Base-by-base conservation (phyloP, 345 rosid species). In the Carallia brachiata region DNA sequence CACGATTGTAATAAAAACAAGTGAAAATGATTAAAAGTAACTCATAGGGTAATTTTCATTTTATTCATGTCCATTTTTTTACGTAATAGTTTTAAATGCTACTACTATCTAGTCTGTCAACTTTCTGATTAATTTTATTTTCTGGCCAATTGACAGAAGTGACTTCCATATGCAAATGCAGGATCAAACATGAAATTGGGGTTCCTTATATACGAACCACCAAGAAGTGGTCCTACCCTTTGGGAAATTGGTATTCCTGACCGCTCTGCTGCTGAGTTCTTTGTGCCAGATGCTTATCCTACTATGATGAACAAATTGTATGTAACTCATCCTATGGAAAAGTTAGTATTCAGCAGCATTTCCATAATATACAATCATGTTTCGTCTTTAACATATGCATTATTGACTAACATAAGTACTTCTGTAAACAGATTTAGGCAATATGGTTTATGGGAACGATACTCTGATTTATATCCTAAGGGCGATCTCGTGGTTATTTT, bases 241-340 rank as follows among this genome's bases (percentile, higher is more conserved):
- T 95, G 97, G 97, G 96, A 92, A 84, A 95, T 95, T 2, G 97
- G 97, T 17, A 27, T 74, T 68, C 91, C 97, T 1, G 90, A 95
- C 52, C 88, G 97, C 19, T 80, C 78, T 1, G 98, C 97, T 7
- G 82, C 83, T 8, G 98, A 94, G 58, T 94, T 85, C 75, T 84
- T 63, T 52, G 78, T 91, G 63, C 97, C 98, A 1, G 81, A 87
- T 31, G 79, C 97, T 7, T 67, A 85, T 32, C 96, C 92, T 1
- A 70, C 74, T 2, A 83, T 87, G 59, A 23, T 54, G 34, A 95
- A 90, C 71, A 69, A 67, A 18, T 62, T 92, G 23, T 73, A 68
- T 80, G 57, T 23, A 19, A 44, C 70, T 36, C 13, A 52, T 1
- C 44, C 55, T 10, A 31, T 68, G 2, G 73, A 88, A 61, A 86